Base-by-base conservation (phyloP, 2,329 filamentous ascomycete species). In the Aspergillus brunneoviolaceus region DNA sequence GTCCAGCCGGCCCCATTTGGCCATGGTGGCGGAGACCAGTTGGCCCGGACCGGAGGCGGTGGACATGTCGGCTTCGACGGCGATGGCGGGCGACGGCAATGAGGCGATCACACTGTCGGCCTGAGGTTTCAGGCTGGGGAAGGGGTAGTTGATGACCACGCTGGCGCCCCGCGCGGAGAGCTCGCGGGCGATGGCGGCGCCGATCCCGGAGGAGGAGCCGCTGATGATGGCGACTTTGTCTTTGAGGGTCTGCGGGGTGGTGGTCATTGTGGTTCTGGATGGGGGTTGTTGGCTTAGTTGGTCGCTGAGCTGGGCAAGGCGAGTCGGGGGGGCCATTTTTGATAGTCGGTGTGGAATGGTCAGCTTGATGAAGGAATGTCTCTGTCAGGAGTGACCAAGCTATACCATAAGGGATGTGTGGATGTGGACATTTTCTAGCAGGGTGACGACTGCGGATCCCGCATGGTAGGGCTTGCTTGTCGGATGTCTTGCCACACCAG, bases 71-170 rank as follows among this genome's bases (percentile, higher is more conserved):
- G 77, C 81, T 55, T 76, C 73, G 1, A 82, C 76, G 9, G 77
- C 74, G 4, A 80, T 73, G 4, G 69, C 64, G 11, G 57, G 61
- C 1, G 71, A 73, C 4, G 68, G 52, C 5, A 81, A 65, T 10
- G 61, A 64, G 1, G 68, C 56, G 11, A 69, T 63, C 1, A 77
- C 60, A 0, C 58, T 61, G 2, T 75, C 67, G n/a, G 72, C 73
- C 57, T 77, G 69, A 2, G 55, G 59, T 42, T 66, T 47, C 1
- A 64, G 52, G 2, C 21, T 21, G 7, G 62, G 19, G 16, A 72
- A 77, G 1, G 80, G 78, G 67, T 84, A 84, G 72, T 82, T 84
- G 69, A 84, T 70, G 9, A 81, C 79, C 7, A 82, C 72, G 47
- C 73, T 74, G 35, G 81, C 81, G 50, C 82, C 81, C 14, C 78